Evolutionary conservation across 306 rosid genomes (phyloP).

Genomic region (Lathyrus sativus): DNA sequence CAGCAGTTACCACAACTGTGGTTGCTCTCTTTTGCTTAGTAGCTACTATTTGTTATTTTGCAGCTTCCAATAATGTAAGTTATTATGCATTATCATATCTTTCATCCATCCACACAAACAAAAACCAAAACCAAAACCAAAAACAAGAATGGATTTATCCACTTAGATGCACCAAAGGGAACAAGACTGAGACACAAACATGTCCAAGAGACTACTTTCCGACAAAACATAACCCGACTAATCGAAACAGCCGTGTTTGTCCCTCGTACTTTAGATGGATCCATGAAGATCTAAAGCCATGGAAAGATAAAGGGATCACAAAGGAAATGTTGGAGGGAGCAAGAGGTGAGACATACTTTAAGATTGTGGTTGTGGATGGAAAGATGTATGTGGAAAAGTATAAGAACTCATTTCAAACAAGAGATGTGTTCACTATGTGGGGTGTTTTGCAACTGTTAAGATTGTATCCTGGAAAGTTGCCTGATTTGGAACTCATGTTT

Average conservation of each 20-base stretch:
- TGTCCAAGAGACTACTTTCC: slow-evolving; percentile 55
- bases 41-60: slow-evolving; percentile 30
- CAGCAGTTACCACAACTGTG: neutral
- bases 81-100: neutral
- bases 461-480: slow-evolving; percentile 61
- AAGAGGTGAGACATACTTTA: slow-evolving; percentile 53
- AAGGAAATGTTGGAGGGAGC: slow-evolving; percentile 67
- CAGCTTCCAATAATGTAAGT: slow-evolving; percentile 42
- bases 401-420: slow-evolving; percentile 58
- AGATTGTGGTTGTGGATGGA: slow-evolving; percentile 64
- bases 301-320: slow-evolving; percentile 69
- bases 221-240: slow-evolving; percentile 34
- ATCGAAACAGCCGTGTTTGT: slow-evolving; percentile 42
- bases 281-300: slow-evolving; percentile 76
- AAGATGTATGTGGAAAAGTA: slow-evolving; percentile 64
- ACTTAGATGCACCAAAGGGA: slow-evolving; percentile 43
- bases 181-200: slow-evolving; percentile 33
- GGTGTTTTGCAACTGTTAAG: slow-evolving; percentile 73
- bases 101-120: neutral
- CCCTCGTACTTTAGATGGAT: slow-evolving; percentile 78
- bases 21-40: slow-evolving; percentile 40
- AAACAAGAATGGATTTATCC: too few species aligned
- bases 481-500: slow-evolving; percentile 77
- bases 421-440: slow-evolving; percentile 76
- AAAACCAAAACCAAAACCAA: slow-evolving; percentile 7